A percentile compares a stretch with the other conserved stretches of the same genome.
phyloP scores from a whole-genome alignment of 2,329 filamentous ascomycete genomes.

The Chaetomium globosum region DNA sequence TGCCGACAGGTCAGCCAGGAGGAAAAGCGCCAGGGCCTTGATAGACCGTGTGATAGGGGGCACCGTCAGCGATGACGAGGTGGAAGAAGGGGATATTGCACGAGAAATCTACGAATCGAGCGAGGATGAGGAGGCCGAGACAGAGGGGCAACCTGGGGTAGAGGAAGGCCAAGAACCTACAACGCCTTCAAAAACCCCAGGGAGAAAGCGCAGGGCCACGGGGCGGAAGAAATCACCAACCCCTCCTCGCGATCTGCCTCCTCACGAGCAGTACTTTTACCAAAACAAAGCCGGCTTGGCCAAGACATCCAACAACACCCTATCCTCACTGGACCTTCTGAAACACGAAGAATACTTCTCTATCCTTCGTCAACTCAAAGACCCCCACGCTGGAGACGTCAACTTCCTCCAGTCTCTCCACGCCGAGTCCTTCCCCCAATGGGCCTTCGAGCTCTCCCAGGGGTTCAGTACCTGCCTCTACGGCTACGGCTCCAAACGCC shows the following conservation, averaged over 20 bases:
- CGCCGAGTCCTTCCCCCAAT: slow-evolving; percentile 81
- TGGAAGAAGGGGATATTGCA: slow-evolving; percentile 68
- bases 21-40: slow-evolving; percentile 78
- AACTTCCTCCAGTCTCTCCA: slow-evolving; percentile 75
- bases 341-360: slow-evolving; percentile 92
- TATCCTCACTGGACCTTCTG: slow-evolving; percentile 73
- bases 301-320: slow-evolving; percentile 85
- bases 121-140: slow-evolving; percentile 48
- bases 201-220: slow-evolving; percentile 32
- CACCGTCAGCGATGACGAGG: slow-evolving; percentile 69
- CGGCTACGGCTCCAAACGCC: slow-evolving; percentile 87
- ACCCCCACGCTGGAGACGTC: slow-evolving; percentile 71
- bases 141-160: slow-evolving; percentile 35
- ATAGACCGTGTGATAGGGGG: slow-evolving; percentile 71
- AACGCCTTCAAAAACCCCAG: slow-evolving; percentile 35
- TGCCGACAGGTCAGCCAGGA: slow-evolving; percentile 81
- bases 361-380: slow-evolving; percentile 62
- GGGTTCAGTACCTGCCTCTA: slow-evolving; percentile 89
- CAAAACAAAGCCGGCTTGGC: slow-evolving; percentile 80
- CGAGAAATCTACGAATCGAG: slow-evolving; percentile 67
- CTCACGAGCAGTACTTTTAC: slow-evolving; percentile 91
- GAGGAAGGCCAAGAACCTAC: slow-evolving; percentile 38
- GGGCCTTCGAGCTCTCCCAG: slow-evolving; percentile 85
- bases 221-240: slow-evolving; percentile 69
- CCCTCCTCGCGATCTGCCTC: slow-evolving; percentile 77